Conservation (phyloP, 768 basidiomycete species). For the Leccinum broughii region DNA sequence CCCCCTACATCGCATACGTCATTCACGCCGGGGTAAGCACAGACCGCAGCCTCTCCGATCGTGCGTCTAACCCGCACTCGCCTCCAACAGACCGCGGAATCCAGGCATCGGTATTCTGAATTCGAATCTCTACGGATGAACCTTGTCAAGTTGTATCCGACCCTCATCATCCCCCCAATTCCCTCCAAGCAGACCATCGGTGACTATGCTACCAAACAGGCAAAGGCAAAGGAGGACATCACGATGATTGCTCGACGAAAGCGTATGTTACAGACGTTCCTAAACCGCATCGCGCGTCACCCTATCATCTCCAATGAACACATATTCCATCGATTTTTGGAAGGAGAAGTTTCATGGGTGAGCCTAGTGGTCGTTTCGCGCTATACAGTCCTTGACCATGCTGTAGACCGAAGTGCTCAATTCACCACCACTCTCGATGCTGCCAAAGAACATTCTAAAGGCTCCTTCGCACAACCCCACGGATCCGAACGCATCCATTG, state of each 20-base stretch:
- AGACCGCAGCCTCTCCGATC: conserved; percentile 5
- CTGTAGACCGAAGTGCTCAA: conserved; percentile 85
- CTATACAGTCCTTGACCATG: conserved; percentile 7
- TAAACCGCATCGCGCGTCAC: conserved; percentile 86
- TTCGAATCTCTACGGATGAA: conserved; percentile 90
- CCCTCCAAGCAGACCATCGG: conserved; percentile 95
- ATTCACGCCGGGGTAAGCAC: conserved; percentile 79
- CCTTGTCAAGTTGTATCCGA: conserved; percentile 88
- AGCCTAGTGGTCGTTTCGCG: conserved; percentile 23
- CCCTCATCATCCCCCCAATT: conserved; percentile 95
- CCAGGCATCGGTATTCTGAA: conserved; percentile 93
- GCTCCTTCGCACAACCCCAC: conserved; percentile 95
- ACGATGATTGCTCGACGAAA: conserved; percentile 89
- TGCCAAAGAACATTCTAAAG: conserved; percentile 95
- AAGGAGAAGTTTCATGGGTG: conserved; percentile 96
- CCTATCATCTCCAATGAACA: conserved; percentile 96
- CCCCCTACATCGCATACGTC: conserved; percentile 93
- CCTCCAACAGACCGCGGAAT: conserved; percentile 64
- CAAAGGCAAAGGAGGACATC: conserved; percentile 94
- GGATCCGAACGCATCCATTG: conserved; percentile 65
- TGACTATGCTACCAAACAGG: conserved; percentile 97
- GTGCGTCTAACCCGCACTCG: conserved; percentile 11
- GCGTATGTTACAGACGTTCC: conserved; percentile 93
- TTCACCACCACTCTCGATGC: conserved; percentile 84
- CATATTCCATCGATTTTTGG: conserved; percentile 93